Evolutionary conservation across 2,329 filamentous ascomycete species (phyloP), one percentile per base, ranked within the genome.

Genomic region (Penicillium expansum): DNA sequence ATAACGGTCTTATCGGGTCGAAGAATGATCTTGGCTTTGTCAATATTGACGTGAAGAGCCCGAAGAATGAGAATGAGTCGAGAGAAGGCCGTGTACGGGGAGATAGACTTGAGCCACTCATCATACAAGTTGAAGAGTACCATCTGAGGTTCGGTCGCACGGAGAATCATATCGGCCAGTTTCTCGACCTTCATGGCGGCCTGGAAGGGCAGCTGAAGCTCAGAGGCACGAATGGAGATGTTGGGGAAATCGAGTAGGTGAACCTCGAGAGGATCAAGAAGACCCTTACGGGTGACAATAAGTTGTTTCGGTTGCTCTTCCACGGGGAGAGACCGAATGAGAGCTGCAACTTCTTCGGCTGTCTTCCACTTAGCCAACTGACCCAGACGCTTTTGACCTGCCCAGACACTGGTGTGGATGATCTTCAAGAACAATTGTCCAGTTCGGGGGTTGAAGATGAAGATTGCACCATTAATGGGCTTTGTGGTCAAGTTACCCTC

Each of bases 101-200:
- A 97, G 59, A 99, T 96, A 16, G 89, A 93, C 86, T 97, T 97
- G 61, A 97, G 79, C 94, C 94, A 99, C 75, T 99, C 94, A 69
- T 99, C 94, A 70, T 97, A 99, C 38, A 99, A 80, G 71, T 99
- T 99, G 84, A 97, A 99, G 9, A 99, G 83, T 52, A 99, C 94
- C 94, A 99, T 99, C 77, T 99, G 94, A n/a, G 94, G 94, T 73
- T 97, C 94, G 0, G 94, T 99, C 2, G 94, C 95, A 66, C 92
- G 89, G 44, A 99, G 80, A 68, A 99, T 99, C 93, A 99, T 97
- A 77, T 99, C 95, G 64, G 93, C 95, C 44, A 99, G 84, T 77
- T 99, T 99, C 78, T 99, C 94, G 2, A 99, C 92, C 82, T 99
- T 99, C 93, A 99, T 99, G 0, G 95, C 95, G 54, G 94, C 94